These are phyloP conservation scores for Chaetomiaceae sp. DNA, from an alignment of 2,329 filamentous ascomycete genomes.

Conservation along the genomic window DNA sequence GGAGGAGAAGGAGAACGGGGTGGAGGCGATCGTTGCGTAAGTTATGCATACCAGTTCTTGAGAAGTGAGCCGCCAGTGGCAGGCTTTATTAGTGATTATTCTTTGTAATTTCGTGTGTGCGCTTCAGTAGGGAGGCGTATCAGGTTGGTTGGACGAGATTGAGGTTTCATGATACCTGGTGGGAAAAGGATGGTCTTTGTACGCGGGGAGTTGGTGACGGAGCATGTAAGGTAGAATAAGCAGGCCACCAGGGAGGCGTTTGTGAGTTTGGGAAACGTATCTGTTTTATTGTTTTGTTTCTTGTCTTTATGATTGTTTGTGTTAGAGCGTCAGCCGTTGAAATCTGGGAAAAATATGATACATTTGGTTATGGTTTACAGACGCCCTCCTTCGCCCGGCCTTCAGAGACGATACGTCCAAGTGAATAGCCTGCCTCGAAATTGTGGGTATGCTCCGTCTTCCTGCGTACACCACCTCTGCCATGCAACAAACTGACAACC, in stretches of 20 bases:
- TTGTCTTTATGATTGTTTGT: no score
- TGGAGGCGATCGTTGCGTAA: constrained; percentile 5
- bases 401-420: neutral
- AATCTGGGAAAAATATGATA: constrained; percentile 9
- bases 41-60: neutral
- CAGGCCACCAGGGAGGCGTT: constrained; percentile 16
- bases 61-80: constrained; percentile 8
- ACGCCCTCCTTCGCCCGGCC: neutral
- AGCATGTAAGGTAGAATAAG: constrained; percentile 16
- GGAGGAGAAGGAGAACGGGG: neutral
- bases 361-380: neutral
- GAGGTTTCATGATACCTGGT: constrained; percentile 26
- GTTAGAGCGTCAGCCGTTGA: no score
- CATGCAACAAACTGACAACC: neutral
- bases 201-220: constrained; percentile 16
- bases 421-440: no score
- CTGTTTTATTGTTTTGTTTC: neutral
- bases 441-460: neutral
- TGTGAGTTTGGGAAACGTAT: constrained; percentile 7
- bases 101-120: constrained; percentile 15
- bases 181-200: constrained; percentile 11
- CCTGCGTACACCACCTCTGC: no score
- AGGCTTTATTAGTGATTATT: constrained; percentile 13
- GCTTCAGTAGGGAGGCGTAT: constrained; percentile 4
- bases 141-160: constrained; percentile 17